Evolutionary conservation across 495 filamentous ascomycete species (phyloP), one percentile per base, ranked within the genome.

Genomic region (Hypoxylon rickii): DNA sequence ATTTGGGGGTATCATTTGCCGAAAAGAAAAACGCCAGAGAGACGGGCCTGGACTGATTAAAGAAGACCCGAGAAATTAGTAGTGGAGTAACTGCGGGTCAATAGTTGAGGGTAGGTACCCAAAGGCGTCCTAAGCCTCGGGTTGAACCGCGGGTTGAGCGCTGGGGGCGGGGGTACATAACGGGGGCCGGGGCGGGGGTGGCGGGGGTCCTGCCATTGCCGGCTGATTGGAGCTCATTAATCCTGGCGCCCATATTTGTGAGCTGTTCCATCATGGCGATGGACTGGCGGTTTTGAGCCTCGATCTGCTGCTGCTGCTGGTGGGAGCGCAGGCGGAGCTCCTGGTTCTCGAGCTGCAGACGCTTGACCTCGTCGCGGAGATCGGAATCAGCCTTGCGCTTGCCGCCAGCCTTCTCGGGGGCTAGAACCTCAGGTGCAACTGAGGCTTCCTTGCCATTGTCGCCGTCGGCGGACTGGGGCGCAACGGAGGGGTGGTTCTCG

Each of bases 341-440:
- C 53, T 81, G 70, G 20, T 81, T 79, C 64, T 87, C 83, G 21
- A 66, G 69, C 40, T 76, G 73, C 37, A 88, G 70, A 44, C 59
- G 59, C 44, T 63, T 63, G 3, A 49, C 22, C 16, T 53, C 37
- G 8, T 78, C 70, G 56, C 84, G 84, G 6, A 85, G 64, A 48
- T 86, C 83, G n/a, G 71, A 70, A 15, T 80, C 79, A 15, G 85
- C 58, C 57, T 84, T 80, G 7, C 67, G 67, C 21, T 71, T 75
- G 10, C 75, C 72, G 40, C 73, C 75, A 12, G 21, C 45, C 24
- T 34, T 49, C n/a, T 34, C 41, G 3, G 34, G 11, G 7, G 33
- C 18, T 20, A 4, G 12, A 0, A 11, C 15, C 19, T 17, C 16
- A 5, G 39, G 31, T 13, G 13, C 12, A 13, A 61, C 40, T 50